A percentile compares a stretch with the other conserved stretches of the same genome.
phyloP scores from a whole-genome alignment of 345 rosid species.

The Corymbia maculata region DNA sequence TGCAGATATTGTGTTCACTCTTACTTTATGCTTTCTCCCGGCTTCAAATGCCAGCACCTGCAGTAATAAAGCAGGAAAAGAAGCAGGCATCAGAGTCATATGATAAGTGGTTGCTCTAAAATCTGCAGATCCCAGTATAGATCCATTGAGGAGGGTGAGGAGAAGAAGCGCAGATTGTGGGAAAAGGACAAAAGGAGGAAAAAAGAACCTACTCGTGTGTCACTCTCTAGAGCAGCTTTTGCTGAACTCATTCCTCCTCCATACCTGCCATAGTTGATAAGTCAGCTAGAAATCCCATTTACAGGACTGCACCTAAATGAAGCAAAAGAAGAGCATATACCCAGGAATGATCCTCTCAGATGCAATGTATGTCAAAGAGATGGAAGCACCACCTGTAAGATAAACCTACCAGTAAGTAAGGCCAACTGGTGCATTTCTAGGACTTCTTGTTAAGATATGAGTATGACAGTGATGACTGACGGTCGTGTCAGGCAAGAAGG shows the following conservation, averaged over 20 bases:
- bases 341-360: constrained; percentile 47
- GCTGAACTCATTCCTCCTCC: constrained; percentile 78
- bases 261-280: constrained; percentile 14
- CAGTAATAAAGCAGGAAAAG: not conserved
- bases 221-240: constrained; percentile 62
- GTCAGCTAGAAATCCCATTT: not conserved
- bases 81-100: not conserved
- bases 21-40: constrained; percentile 69
- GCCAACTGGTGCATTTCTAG: not conserved
- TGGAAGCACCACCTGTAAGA: constrained; percentile 44
- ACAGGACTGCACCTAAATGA: not conserved
- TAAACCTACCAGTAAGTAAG: not conserved
- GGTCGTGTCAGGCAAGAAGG: not conserved
- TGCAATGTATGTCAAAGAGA: constrained; percentile 53
- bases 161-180: not conserved
- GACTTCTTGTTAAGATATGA: not conserved
- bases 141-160: not conserved
- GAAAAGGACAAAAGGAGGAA: not conserved
- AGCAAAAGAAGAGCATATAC: constrained; percentile 5
- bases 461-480: not conserved
- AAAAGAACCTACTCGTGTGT: constrained; percentile 28
- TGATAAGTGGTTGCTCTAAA: not conserved
- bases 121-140: not conserved
- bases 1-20: constrained; percentile 89
- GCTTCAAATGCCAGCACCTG: constrained; percentile 93